Base-by-base conservation (phyloP, 306 rosid species). In the Castanea crenata region DNA sequence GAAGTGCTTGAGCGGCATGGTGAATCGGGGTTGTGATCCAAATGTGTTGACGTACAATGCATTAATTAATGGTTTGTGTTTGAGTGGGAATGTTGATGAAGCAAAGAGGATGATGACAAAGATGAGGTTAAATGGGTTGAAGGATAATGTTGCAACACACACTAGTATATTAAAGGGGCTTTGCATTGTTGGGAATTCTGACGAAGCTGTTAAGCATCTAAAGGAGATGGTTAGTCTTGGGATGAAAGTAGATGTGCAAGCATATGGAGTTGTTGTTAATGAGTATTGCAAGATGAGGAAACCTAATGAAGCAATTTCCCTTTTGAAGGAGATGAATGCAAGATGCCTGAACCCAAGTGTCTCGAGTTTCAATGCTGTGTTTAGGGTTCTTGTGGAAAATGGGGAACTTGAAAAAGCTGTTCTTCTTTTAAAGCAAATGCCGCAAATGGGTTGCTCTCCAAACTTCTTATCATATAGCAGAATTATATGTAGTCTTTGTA, bases 121-220 rank as follows among this genome's bases (percentile, higher is more conserved):
- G 78, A 87, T 89, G 91, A 79, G 91, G 86, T 78, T 89, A 62
- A 82, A 83, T 69, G 91, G 93, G 63, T 58, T 87, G 56, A 82
- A 76, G 73, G 93, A 87, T 32, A 29, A 87, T 46, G 74, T 86
- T 23, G 78, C 83, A 5, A 89, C 90, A 0, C 85, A 89, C 82
- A 82, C 90, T 7, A 73, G 84, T 74, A 69, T 89, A 10, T 69
- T 89, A 81, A 83, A 87, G 78, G 90, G 93, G 44, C 64, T 82
- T 58, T 90, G 90, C 84, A 46, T 82, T 55, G 78, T 12, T 4
- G 90, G 93, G 27, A 85, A 34, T 84, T 78, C 80, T 49, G 75
- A 87, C 15, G 87, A 90, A 29, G 93, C 88, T 41, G 51, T 74
- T 75, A 76, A 69, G 64, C 82, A 82, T 69, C 27, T 87, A 14